Conservation (phyloP, 2,329 filamentous ascomycete species). For the Diplodia intermedia region DNA sequence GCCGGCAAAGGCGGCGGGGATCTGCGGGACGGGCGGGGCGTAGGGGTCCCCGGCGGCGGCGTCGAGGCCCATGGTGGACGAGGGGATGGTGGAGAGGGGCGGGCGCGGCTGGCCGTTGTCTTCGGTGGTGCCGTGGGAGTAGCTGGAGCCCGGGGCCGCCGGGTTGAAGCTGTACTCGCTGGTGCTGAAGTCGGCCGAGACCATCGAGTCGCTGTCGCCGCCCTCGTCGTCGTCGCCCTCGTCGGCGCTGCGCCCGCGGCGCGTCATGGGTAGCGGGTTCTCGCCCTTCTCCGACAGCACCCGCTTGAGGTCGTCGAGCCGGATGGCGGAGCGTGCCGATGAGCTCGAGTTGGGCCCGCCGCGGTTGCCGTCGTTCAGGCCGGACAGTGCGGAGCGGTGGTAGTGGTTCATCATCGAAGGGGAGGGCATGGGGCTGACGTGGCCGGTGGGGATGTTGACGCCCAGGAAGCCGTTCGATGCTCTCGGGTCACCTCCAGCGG, state of each 20-base stretch:
- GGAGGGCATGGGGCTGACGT: slow-evolving; percentile 29
- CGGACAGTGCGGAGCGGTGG: slow-evolving; percentile 27
- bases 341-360: slow-evolving; percentile 42
- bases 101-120: slow-evolving; percentile 8
- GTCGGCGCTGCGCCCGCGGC: slow-evolving; percentile 54
- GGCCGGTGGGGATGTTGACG: slow-evolving; percentile 53
- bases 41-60: neutral
- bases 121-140: neutral
- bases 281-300: slow-evolving; percentile 45
- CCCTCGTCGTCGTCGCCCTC: slow-evolving; percentile 56
- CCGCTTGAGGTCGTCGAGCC: slow-evolving; percentile 56
- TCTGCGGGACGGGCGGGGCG: slow-evolving; percentile 19
- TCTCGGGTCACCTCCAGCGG: slow-evolving; percentile 13
- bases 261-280: slow-evolving; percentile 52
- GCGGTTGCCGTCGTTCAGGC: slow-evolving; percentile 20
- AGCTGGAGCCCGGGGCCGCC: slow-evolving; percentile 18
- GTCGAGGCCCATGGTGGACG: neutral
- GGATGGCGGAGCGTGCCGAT: slow-evolving; percentile 47
- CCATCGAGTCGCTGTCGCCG: slow-evolving; percentile 66
- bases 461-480: slow-evolving; percentile 54
- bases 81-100: slow-evolving; percentile 21
- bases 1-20: slow-evolving; percentile 17
- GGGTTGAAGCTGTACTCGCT: slow-evolving; percentile 67
- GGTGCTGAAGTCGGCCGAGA: slow-evolving; percentile 72
- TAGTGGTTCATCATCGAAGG: slow-evolving; percentile 12